Percentiles rank a stretch among this genome's conserved stretches.
Conservation (phyloP, 2,329 filamentous ascomycete genomes). For the Drechslerella dactyloides region DNA sequence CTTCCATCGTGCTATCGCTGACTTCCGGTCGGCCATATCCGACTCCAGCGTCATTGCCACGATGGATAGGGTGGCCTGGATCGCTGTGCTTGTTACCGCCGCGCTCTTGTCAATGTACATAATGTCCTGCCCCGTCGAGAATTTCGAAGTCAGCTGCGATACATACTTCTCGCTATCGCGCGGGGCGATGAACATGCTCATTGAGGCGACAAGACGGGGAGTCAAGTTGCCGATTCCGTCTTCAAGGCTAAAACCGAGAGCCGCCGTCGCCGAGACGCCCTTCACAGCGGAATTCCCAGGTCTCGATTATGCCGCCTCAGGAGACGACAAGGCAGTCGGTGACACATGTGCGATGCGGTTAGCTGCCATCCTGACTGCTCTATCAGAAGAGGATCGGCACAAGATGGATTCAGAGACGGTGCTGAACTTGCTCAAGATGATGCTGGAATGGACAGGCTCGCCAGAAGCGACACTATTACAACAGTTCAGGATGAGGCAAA, state of each 20-base stretch:
- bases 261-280: neutral
- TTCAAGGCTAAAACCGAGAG: neutral
- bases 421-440: conserved; percentile 18
- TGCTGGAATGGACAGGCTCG: conserved; percentile 20
- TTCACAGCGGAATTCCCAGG: conserved; percentile 22
- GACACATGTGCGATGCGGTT: neutral
- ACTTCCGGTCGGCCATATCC: conserved; percentile 22
- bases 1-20: conserved; percentile 25
- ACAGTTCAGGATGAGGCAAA: conserved; percentile 21
- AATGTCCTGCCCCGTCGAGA: conserved; percentile 34
- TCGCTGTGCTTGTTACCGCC: conserved; percentile 21
- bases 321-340: conserved; percentile 24
- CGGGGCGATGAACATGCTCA: conserved; percentile 35
- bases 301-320: conserved; percentile 28
- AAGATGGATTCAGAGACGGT: neutral
- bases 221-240: neutral
- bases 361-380: conserved; percentile 1
- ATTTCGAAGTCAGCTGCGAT: conserved; percentile 28
- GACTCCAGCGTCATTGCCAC: conserved; percentile 2
- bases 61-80: conserved; percentile 16
- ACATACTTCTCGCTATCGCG: conserved; percentile 35
- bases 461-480: conserved; percentile 17
- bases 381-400: neutral
- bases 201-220: conserved; percentile 19
- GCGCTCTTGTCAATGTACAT: conserved; percentile 35